Base-by-base conservation (phyloP, 176 grass and related monocot species). In the Areca catechu region DNA sequence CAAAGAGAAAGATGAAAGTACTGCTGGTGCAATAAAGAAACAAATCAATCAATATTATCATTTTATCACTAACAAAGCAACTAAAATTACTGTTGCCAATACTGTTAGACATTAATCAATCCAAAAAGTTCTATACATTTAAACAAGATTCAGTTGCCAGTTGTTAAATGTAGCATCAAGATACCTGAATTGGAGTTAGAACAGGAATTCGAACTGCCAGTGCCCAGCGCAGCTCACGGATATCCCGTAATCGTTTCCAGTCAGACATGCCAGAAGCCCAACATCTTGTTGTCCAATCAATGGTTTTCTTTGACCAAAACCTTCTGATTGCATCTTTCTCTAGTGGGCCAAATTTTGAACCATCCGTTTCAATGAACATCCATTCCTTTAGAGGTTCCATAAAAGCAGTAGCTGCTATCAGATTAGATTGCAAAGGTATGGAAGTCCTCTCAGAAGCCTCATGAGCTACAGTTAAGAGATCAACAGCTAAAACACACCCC, bases 401-500 rank as follows among this genome's bases (percentile, higher is more conserved):
- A 84, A 92, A 98, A 62, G 93, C 87, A 2, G 81, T 85, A 70
- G 93, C 84, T 0, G 93, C 87, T 5, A 98, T 88, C 16, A 98
- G 81, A 62, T 98, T 98, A 51, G 93, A 98, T 65, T 98, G 93
- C 73, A 98, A 79, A 71, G 93, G 93, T 70, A 98, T 98, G 62
- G 84, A 74, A 48, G 93, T 98, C 67, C 93, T 82, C 59, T 98
- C 93, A 66, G 87, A 88, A 54, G 87, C 74, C 79, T 89, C 93
- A 75, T 98, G 93, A 63, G 87, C 68, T 27, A 76, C 75, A 63
- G 84, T 78, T 69, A 98, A 68, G 67, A 98, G 77, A 80, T 98
- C 93, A 65, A 88, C 93, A 82, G 87, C 80, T 67, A 98, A 80
- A 61, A 90, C 83, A 63, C 88, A 89, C 43, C 93, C 93, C 67